Base-by-base conservation (phyloP, 306 rosid genomes). In the Biancaea sappan region DNA sequence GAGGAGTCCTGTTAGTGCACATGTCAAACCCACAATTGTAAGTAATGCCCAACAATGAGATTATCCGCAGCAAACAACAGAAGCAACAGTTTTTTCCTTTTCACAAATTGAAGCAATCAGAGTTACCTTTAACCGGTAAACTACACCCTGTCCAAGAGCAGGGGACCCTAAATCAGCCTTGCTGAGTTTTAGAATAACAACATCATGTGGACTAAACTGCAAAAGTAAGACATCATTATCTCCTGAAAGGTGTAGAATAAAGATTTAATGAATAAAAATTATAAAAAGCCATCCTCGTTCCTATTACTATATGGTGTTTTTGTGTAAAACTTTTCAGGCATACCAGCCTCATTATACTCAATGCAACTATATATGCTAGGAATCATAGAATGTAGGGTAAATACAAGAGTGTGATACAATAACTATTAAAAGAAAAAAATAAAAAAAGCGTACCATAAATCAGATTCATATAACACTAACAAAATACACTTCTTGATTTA, bases 61-160 rank as follows among this genome's bases (percentile, higher is more conserved):
- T 64, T 74, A 24, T 38, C 71, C 35, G 22, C 40, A 65, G 65
- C 43, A 35, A 68, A 54, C 16, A 73, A 21, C 73, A 80, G 19
- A 60, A 47, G 32, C 8, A 63, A 62, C 29, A 35, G 28, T 48
- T 35, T 74, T 48, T 35, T 74, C 41, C 19, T 57, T 56, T 14
- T 59, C 66, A 51, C 62, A 73, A 41, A 24, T 60, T 43, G 63
- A 81, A 43, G 48, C 63, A 59, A 66, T 64, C 16, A 8, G 7
- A 78, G 48, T 38, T 90, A 91, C 98, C 97, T 94, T 94, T 66
- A 90, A 81, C 50, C 95, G 86, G 83, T 91, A 94, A 80, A 92
- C 98, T 14, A 94, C 97, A 65, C 98, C 98, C 87, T 91, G 98
- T 48, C 96, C 98, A 70, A 94, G 97, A 44, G 96, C 91, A 76